phyloP scores from a whole-genome alignment of 345 rosid genomes.

The Salix exigua region DNA sequence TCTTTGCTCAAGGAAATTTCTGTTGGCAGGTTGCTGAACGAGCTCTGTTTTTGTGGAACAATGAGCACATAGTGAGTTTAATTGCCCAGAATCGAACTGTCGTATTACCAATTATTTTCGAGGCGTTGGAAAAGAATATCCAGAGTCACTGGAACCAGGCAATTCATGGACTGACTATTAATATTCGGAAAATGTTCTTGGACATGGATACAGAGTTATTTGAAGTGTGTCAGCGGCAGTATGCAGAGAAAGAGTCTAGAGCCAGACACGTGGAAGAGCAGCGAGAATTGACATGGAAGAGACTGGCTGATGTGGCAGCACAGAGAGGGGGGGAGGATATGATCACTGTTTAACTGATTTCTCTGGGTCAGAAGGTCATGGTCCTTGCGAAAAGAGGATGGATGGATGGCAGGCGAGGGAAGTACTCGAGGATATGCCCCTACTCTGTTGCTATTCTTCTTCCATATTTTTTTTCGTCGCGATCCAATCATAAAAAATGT shows the following conservation, averaged over 20 bases:
- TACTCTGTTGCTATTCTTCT: constrained; percentile 38
- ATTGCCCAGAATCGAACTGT: constrained; percentile 68
- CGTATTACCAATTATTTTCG: constrained; percentile 65
- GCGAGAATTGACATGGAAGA: constrained; percentile 71
- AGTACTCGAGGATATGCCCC: constrained; percentile 5
- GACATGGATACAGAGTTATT: constrained; percentile 81
- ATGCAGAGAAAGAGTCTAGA: constrained; percentile 55
- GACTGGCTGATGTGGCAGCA: constrained; percentile 60
- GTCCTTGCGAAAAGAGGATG: constrained; percentile 1
- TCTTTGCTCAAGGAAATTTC: constrained; percentile 15
- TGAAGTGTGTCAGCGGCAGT: constrained; percentile 66
- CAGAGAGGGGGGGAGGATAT: constrained; percentile 50
- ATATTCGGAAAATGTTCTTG: constrained; percentile 75
- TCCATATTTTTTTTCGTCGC: constrained; percentile 8
- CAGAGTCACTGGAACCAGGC: constrained; percentile 82
- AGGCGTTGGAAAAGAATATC: constrained; percentile 75
- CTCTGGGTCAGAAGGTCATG: constrained; percentile 5
- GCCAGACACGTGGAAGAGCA: constrained; percentile 63
- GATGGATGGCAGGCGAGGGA: constrained; percentile 8
- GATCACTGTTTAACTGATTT: constrained; percentile 39
- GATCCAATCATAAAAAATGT: constrained; percentile 27
- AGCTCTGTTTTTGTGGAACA: constrained; percentile 87
- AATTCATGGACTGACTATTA: constrained; percentile 71
- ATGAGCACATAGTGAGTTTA: constrained; percentile 71
- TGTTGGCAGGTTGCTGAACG: constrained; percentile 79